A percentile compares a stretch with the other conserved stretches of the same genome.
Evolutionary conservation across 345 rosid species (phyloP).

Genomic region (Salix exigua): DNA sequence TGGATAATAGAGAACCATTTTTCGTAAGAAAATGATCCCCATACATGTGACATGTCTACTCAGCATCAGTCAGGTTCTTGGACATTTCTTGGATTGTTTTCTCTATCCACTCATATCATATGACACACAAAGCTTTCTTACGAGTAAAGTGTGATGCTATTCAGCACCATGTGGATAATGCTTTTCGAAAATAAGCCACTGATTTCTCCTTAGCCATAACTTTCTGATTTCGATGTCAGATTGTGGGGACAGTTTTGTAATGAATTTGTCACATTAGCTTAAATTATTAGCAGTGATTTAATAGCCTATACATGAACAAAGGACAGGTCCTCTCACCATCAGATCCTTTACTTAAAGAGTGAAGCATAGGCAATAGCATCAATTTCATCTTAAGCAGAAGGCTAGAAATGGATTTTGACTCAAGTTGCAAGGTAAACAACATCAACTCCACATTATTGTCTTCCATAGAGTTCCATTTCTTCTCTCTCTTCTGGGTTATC

Average conservation of each 20-base stretch:
- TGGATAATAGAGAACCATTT: no score
- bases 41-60: not conserved
- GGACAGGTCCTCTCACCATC: no score
- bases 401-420: conserved; percentile 29
- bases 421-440: conserved; percentile 28
- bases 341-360: not conserved
- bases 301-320: not conserved
- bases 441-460: not conserved
- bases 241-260: conserved; percentile 3
- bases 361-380: not conserved
- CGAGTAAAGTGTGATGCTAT: not conserved
- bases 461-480: not conserved
- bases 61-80: not conserved
- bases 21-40: no score
- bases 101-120: not conserved
- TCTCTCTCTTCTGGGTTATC: not conserved
- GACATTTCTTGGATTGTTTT: not conserved
- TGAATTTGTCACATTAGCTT: not conserved
- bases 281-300: not conserved
- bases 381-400: conserved; percentile 4
- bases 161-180: conserved; percentile 2
- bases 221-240: not conserved
- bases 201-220: not conserved
- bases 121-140: no score
- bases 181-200: not conserved